Conservation (phyloP, 2,329 filamentous ascomycete genomes). For the Diaporthe velutina region DNA sequence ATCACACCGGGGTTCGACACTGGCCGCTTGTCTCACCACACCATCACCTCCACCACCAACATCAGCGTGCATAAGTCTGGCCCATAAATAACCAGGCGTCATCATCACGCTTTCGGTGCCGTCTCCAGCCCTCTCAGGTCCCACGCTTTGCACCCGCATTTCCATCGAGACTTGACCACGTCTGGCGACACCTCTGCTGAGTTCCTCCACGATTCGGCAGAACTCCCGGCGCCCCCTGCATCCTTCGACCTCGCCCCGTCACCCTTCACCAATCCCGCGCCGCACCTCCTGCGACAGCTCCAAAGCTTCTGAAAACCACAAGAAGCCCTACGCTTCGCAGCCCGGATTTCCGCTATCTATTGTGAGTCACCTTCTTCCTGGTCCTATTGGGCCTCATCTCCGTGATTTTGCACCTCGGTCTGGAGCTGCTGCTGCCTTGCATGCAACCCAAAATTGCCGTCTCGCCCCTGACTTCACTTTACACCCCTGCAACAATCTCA, state of each 20-base stretch:
- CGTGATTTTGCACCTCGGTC: neutral
- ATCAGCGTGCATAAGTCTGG: constrained; percentile 40
- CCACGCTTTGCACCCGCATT: constrained; percentile 39
- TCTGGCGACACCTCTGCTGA: constrained; percentile 42
- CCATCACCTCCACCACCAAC: constrained; percentile 23
- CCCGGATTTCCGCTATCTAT: constrained; percentile 32
- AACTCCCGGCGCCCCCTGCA: constrained; percentile 43
- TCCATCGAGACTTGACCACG: constrained; percentile 37
- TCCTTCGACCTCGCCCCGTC: constrained; percentile 42
- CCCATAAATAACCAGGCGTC: constrained; percentile 41
- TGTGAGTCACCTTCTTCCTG: constrained; percentile 47
- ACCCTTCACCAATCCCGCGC: constrained; percentile 44
- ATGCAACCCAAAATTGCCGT: constrained; percentile 12
- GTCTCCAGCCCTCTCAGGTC: constrained; percentile 43
- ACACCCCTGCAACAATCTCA: constrained; percentile 38
- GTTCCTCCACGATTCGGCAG: constrained; percentile 44
- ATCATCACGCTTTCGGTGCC: constrained; percentile 44
- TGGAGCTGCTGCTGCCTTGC: constrained; percentile 37
- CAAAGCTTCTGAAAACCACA: constrained; percentile 22
- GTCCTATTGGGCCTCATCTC: neutral
- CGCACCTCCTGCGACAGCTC: constrained; percentile 37
- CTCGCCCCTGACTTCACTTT: constrained; percentile 34
- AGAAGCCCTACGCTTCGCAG: constrained; percentile 40
- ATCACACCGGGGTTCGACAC: constrained; percentile 7
- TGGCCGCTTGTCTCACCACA: constrained; percentile 26